A percentile compares a stretch with the other conserved stretches of the same genome.
Conservation (phyloP, 257 asterid genomes). For the Salvia hispanica region DNA sequence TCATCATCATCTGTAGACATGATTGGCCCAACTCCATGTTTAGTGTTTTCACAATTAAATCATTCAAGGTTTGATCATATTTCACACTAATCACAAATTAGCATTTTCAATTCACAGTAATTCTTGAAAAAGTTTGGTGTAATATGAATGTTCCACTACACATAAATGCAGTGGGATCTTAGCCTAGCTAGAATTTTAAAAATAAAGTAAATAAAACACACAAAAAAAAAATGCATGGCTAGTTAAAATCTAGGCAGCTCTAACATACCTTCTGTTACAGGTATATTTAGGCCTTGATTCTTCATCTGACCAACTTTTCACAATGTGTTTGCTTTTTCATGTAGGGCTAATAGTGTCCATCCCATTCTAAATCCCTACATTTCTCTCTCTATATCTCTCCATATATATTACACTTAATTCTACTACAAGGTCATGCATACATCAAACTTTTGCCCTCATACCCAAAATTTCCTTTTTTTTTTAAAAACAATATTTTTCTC, state of each 20-base stretch:
- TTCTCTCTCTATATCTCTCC: not conserved
- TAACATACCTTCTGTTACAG: slow-evolving; percentile 12
- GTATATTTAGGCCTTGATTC: slow-evolving; percentile 25
- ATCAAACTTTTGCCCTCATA: not conserved
- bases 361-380: slow-evolving; percentile 29
- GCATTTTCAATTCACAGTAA: not conserved
- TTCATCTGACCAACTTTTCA: slow-evolving; percentile 30
- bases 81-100: not conserved
- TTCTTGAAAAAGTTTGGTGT: no score
- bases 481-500: no score
- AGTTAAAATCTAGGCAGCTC: not conserved
- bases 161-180: no score
- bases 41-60: slow-evolving; percentile 32
- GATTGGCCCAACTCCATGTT: slow-evolving; percentile 43
- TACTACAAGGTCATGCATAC: slow-evolving; percentile 17
- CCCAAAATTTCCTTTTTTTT: not conserved
- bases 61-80: slow-evolving; percentile 24
- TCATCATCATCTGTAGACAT: slow-evolving; percentile 44
- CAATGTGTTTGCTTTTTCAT: slow-evolving; percentile 36
- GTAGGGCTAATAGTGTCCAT: slow-evolving; percentile 44
- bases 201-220: not conserved
- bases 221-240: not conserved
- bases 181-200: no score
- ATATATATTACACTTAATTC: slow-evolving; percentile 25
- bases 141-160: no score